phyloP scores from a whole-genome alignment of 306 rosid species.

The Datisca glomerata region DNA sequence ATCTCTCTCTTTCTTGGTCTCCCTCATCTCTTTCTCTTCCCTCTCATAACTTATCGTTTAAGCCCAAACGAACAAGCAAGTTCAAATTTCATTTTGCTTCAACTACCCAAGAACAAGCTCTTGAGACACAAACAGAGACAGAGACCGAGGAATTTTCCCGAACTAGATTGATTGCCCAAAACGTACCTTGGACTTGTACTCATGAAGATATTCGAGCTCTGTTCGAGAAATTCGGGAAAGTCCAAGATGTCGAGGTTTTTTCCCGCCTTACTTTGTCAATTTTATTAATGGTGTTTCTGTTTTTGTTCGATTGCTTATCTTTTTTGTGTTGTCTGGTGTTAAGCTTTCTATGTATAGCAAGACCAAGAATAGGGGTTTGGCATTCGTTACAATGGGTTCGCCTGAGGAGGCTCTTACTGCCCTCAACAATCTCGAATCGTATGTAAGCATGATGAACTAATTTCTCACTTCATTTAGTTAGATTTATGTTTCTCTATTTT shows the following conservation, averaged over 20 bases:
- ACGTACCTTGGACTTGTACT: constrained; percentile 78
- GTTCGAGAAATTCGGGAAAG: constrained; percentile 65
- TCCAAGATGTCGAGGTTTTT: constrained; percentile 59
- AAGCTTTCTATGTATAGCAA: constrained; percentile 78
- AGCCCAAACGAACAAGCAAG: constrained; percentile 15
- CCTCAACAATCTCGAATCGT: constrained; percentile 51
- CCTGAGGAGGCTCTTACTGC: constrained; percentile 76
- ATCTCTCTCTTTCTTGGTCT: constrained; percentile 19
- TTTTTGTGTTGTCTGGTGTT: constrained; percentile 13
- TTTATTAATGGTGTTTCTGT: not conserved
- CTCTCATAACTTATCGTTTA: constrained; percentile 6
- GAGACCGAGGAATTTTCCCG: constrained; percentile 31
- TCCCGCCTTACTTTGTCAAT: not conserved
- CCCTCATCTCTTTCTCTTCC: constrained; percentile 18
- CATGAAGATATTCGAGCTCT: constrained; percentile 73
- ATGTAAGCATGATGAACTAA: constrained; percentile 43
- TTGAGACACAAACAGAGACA: constrained; percentile 15
- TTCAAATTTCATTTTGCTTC: constrained; percentile 27
- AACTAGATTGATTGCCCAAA: constrained; percentile 70
- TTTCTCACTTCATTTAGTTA: not conserved
- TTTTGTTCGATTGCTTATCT: constrained; percentile 2
- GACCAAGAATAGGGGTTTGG: constrained; percentile 76
- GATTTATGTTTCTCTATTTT: not conserved
- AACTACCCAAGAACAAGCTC: constrained; percentile 34
- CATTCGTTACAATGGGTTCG: constrained; percentile 87